Conservation (phyloP, 148 eudicot genomes). For the Fagopyrum esculentum region DNA sequence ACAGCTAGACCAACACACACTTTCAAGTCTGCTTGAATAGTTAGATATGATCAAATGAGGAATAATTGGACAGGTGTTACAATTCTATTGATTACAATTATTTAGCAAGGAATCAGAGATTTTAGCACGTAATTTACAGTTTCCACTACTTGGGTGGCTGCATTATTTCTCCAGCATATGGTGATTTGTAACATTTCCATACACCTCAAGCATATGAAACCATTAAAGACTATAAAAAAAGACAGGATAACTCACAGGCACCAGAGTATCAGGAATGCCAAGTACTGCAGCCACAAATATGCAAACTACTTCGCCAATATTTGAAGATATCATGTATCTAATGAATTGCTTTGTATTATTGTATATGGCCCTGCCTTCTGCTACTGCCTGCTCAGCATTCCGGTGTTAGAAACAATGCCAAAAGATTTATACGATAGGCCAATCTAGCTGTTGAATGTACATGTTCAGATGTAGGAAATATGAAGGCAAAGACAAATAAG, state of each 20-base stretch:
- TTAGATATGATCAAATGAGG: background rate
- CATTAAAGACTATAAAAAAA: background rate
- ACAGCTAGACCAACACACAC: background rate
- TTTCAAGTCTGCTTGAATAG: background rate
- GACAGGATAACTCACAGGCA: constrained; percentile 60
- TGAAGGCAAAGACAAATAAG: background rate
- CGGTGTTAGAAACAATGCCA: background rate
- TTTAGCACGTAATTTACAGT: background rate
- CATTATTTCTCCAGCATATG: background rate
- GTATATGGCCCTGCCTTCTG: constrained; percentile 99
- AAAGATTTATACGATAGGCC: background rate
- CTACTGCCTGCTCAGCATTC: constrained; percentile 73
- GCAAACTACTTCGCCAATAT: constrained; percentile 99
- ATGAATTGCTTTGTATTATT: constrained; percentile 99
- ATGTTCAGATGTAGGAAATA: background rate
- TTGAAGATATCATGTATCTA: constrained; percentile 99
- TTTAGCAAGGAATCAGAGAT: background rate
- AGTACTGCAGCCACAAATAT: constrained; percentile 98
- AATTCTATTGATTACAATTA: background rate
- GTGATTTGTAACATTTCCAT: background rate
- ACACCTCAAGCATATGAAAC: background rate
- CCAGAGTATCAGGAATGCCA: constrained; percentile 98
- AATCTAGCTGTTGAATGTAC: background rate
- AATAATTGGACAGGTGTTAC: too few relatives aligned
- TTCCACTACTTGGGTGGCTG: background rate